Percentiles rank a stretch among this genome's conserved stretches.
phyloP scores from a whole-genome alignment of 805 yeast species.

The Isabelozyma heimii region DNA sequence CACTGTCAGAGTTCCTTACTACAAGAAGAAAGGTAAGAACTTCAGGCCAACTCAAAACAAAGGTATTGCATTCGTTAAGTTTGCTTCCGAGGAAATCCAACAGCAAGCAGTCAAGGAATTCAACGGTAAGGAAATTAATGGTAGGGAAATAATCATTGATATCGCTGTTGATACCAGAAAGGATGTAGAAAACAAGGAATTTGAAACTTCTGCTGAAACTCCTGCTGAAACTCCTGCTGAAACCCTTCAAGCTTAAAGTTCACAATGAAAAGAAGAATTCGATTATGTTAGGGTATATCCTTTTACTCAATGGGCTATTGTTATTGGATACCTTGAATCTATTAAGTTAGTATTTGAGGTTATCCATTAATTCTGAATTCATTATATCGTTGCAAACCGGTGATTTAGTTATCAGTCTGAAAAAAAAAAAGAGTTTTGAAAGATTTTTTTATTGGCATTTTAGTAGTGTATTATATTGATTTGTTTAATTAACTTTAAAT shows the following conservation, averaged over 20 bases:
- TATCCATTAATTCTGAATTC: neutral
- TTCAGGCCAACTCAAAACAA: conserved; percentile 42
- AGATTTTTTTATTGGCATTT: neutral
- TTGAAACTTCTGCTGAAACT: conserved; percentile 6
- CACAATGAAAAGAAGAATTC: neutral
- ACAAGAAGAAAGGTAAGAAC: conserved; percentile 42
- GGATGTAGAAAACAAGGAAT: conserved; percentile 25
- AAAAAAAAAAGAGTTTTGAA: neutral
- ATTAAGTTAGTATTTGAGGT: neutral
- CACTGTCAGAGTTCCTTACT: conserved; percentile 43
- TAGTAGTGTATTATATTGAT: neutral
- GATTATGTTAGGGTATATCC: neutral
- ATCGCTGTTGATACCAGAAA: conserved; percentile 65
- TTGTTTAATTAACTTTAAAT: neutral
- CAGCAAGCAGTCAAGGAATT: conserved; percentile 67
- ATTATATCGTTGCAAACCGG: neutral
- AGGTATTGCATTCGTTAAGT: conserved; percentile 66
- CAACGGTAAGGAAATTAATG: conserved; percentile 65
- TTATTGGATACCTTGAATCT: neutral
- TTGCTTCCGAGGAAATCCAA: conserved; percentile 60
- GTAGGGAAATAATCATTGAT: conserved; percentile 63
- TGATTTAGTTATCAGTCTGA: neutral
- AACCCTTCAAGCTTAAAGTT: neutral
- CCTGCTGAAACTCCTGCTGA: conserved; percentile 3
- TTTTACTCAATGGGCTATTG: neutral